phyloP scores from a whole-genome alignment of 176 grass and related monocot species.

The Triticum timopheevii region DNA sequence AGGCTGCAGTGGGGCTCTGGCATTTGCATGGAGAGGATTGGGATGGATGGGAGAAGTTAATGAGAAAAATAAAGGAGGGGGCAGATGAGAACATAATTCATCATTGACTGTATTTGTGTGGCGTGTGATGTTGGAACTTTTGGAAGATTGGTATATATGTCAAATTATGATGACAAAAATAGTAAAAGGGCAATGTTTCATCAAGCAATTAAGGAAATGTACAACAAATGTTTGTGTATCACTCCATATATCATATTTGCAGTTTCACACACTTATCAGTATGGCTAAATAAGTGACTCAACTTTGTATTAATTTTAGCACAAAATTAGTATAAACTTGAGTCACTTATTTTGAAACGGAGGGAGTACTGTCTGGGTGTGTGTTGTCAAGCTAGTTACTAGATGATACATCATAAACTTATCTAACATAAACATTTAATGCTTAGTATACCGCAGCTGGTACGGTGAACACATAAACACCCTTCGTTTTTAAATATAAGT shows the following conservation, averaged over 20 bases:
- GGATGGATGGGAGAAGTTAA: background rate
- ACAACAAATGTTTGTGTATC: background rate
- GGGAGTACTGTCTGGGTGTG: background rate
- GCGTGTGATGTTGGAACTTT: slow-evolving; percentile 15
- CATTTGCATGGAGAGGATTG: slow-evolving; percentile 26
- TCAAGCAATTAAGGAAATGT: background rate
- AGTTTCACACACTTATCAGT: background rate
- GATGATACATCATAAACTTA: too few relatives aligned
- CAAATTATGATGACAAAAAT: background rate
- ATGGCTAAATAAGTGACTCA: background rate
- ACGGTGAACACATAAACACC: too few relatives aligned
- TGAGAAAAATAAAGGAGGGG: background rate
- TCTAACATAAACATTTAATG: too few relatives aligned
- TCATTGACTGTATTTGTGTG: slow-evolving; percentile 12
- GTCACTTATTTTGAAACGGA: too few relatives aligned
- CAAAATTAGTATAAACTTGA: too few relatives aligned
- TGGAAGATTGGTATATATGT: slow-evolving; percentile 1
- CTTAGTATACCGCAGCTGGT: too few relatives aligned
- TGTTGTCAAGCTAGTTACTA: too few relatives aligned
- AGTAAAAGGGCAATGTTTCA: background rate
- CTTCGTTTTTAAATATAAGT: too few relatives aligned
- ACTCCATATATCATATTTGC: background rate
- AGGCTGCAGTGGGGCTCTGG: background rate
- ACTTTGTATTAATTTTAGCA: too few relatives aligned
- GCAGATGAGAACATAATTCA: background rate